Conservation (phyloP, 2,329 filamentous ascomycete genomes). For the Phaeosphaeriaceae sp. region DNA sequence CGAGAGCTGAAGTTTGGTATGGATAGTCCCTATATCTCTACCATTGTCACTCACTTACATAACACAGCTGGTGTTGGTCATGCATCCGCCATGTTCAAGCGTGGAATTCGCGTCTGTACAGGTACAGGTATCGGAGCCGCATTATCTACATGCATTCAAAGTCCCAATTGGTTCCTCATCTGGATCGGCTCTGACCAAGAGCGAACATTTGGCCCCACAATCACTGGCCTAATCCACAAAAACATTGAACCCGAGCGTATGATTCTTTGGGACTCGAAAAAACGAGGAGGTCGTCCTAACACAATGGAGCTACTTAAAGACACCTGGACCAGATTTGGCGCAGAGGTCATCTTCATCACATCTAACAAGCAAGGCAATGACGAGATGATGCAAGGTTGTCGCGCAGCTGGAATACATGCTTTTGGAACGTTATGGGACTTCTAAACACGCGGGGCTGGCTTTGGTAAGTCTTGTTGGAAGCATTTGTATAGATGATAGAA, state of each 20-base stretch:
- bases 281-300: slow-evolving; percentile 41
- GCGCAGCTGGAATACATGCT: slow-evolving; percentile 38
- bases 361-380: slow-evolving; percentile 45
- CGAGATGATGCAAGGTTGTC: slow-evolving; percentile 47
- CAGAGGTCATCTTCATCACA: slow-evolving; percentile 47
- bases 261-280: slow-evolving; percentile 48
- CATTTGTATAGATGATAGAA: neutral
- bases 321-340: slow-evolving; percentile 41
- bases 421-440: slow-evolving; percentile 48
- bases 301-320: slow-evolving; percentile 42
- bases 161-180: slow-evolving; percentile 45
- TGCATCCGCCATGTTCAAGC: slow-evolving; percentile 45
- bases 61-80: slow-evolving; percentile 40
- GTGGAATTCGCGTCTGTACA: slow-evolving; percentile 45
- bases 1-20: slow-evolving; percentile 45
- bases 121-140: slow-evolving; percentile 46
- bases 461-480: neutral
- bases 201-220: slow-evolving; percentile 43
- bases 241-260: slow-evolving; percentile 45
- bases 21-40: neutral
- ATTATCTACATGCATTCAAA: slow-evolving; percentile 45
- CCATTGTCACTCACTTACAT: slow-evolving; percentile 17
- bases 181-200: slow-evolving; percentile 48
- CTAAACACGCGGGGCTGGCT: neutral
- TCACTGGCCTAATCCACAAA: slow-evolving; percentile 39